Percentiles rank a stretch among this genome's conserved stretches.
Evolutionary conservation across 2,329 filamentous ascomycete genomes (phyloP).

Genomic region (Colletotrichum tropicicola): DNA sequence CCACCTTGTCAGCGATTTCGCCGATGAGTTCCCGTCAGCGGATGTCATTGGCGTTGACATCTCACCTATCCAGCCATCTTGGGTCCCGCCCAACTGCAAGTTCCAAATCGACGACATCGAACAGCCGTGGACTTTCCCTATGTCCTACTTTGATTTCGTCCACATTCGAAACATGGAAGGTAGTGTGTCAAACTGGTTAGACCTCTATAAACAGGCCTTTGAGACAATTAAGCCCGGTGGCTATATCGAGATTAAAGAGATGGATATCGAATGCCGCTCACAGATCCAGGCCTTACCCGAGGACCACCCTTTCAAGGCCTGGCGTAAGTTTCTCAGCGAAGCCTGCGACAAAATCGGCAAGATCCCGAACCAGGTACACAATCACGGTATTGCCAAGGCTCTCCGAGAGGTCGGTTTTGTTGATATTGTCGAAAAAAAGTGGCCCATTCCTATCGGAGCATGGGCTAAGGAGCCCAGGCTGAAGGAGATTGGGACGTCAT

Average conservation of each 20-base stretch:
- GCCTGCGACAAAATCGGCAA: constrained; percentile 40
- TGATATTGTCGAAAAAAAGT: constrained; percentile 24
- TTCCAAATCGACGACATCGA: constrained; percentile 46
- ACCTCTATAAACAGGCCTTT: constrained; percentile 55
- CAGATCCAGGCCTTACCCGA: neutral
- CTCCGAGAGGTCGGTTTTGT: constrained; percentile 37
- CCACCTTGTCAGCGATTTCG: constrained; percentile 52
- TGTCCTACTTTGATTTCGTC: constrained; percentile 62
- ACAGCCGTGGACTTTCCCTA: constrained; percentile 51
- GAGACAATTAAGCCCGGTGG: constrained; percentile 54
- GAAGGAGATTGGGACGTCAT: constrained; percentile 28
- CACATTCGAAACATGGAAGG: constrained; percentile 69
- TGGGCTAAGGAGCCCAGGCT: constrained; percentile 28
- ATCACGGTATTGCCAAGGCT: constrained; percentile 29
- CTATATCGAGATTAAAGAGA: constrained; percentile 41
- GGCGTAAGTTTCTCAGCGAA: constrained; percentile 39
- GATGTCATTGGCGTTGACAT: constrained; percentile 62
- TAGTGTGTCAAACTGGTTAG: constrained; percentile 65
- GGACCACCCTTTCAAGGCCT: constrained; percentile 28
- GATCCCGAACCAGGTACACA: constrained; percentile 37
- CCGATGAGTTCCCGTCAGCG: constrained; percentile 51
- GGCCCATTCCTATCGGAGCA: constrained; percentile 25
- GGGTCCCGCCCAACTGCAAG: constrained; percentile 41
- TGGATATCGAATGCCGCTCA: constrained; percentile 31
- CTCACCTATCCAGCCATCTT: constrained; percentile 56